phyloP scores from a whole-genome alignment of 441 rosid genomes.

The Eugenia klotzschiana region DNA sequence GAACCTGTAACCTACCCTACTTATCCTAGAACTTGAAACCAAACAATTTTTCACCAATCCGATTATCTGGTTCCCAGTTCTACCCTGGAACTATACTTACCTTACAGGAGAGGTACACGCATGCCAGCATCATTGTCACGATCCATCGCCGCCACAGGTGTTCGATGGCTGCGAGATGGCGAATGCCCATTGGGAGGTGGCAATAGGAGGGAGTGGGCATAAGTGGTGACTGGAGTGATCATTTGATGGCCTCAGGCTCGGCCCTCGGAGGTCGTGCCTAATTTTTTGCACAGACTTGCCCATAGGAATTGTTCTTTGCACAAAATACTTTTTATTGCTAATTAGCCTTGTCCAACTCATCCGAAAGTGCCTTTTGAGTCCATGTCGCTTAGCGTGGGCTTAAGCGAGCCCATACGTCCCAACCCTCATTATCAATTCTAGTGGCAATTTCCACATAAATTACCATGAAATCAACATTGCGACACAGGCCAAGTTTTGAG shows the following conservation, averaged over 20 bases:
- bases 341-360: not conserved
- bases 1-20: too few species aligned
- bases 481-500: too few species aligned
- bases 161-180: too few species aligned
- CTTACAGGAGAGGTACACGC: slow-evolving; percentile 42
- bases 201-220: slow-evolving; percentile 23
- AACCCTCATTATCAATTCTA: too few species aligned
- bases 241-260: not conserved
- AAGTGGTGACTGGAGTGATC: not conserved
- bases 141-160: slow-evolving; percentile 57
- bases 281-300: not conserved
- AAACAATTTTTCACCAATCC: too few species aligned
- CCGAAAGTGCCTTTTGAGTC: not conserved
- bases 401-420: not conserved
- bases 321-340: not conserved
- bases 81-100: too few species aligned
- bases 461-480: too few species aligned
- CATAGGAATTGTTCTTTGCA: not conserved
- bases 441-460: too few species aligned
- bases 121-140: slow-evolving; percentile 28
- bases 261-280: not conserved
- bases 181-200: slow-evolving; percentile 30
- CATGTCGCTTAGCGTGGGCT: not conserved
- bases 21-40: too few species aligned
- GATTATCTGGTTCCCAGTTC: too few species aligned